A percentile compares a stretch with the other conserved stretches of the same genome.
phyloP scores from a whole-genome alignment of 768 basidiomycete species.

The Tylopilus vinaceipallidus region DNA sequence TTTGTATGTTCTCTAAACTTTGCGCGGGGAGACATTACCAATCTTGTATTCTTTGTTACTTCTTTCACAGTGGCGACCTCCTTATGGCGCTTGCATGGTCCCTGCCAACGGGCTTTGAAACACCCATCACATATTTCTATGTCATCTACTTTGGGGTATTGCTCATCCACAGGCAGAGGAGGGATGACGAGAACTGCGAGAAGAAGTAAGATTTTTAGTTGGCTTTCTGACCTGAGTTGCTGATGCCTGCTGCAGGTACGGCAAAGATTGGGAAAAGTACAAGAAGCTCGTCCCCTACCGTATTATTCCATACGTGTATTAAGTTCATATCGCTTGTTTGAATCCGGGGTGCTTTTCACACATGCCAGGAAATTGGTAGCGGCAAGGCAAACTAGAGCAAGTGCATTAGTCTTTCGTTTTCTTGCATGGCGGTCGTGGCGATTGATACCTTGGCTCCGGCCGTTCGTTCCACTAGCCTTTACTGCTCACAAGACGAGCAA shows the following conservation, averaged over 20 bases:
- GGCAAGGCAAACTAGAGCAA: not conserved
- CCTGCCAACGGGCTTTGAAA: slow-evolving; percentile 85
- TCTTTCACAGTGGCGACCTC: slow-evolving; percentile 63
- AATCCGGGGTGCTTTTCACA: not conserved
- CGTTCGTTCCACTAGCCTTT: too few species aligned
- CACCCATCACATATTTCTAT: slow-evolving; percentile 96
- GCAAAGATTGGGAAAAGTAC: slow-evolving; percentile 92
- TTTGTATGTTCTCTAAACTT: slow-evolving; percentile 44
- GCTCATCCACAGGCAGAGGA: slow-evolving; percentile 82
- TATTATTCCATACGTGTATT: slow-evolving; percentile 85
- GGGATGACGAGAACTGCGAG: slow-evolving; percentile 91
- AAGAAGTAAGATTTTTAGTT: slow-evolving; percentile 60
- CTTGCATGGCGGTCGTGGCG: too few species aligned
- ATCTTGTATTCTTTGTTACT: not conserved
- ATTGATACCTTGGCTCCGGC: too few species aligned
- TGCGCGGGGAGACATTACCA: too few species aligned
- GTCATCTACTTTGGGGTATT: slow-evolving; percentile 84
- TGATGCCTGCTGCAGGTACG: slow-evolving; percentile 57
- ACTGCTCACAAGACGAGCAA: too few species aligned
- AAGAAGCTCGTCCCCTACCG: slow-evolving; percentile 80
- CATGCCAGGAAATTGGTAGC: not conserved
- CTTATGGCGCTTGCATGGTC: slow-evolving; percentile 93
- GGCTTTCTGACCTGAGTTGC: not conserved
- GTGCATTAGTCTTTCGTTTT: not conserved
- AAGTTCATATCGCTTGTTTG: slow-evolving; percentile 1